Conservation (phyloP, 1,284 basidiomycete species). For the Ceratobasidium sp. region DNA sequence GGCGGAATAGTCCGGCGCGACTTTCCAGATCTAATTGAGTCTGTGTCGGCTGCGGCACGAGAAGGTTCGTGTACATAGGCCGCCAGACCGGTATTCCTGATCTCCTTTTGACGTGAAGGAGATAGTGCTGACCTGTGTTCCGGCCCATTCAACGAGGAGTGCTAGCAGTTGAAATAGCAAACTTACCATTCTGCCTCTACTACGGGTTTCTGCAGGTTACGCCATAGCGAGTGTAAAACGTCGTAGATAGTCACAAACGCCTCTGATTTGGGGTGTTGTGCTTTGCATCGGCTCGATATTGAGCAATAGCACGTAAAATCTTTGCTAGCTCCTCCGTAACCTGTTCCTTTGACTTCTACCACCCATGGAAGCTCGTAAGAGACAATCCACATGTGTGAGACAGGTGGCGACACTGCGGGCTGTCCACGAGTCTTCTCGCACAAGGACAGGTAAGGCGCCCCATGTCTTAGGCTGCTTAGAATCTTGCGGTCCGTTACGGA, state of each 20-base stretch:
- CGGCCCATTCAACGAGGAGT: neutral
- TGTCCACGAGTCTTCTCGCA: slow-evolving; percentile 13
- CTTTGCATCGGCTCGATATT: slow-evolving; percentile 9
- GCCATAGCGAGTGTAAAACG: slow-evolving; percentile 12
- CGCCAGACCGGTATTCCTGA: neutral
- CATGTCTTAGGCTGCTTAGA: slow-evolving; percentile 11
- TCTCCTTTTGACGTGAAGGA: neutral
- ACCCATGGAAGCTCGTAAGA: slow-evolving; percentile 28
- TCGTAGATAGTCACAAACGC: slow-evolving; percentile 17
- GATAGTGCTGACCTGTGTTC: slow-evolving; percentile 6
- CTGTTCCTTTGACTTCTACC: slow-evolving; percentile 15
- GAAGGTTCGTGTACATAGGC: slow-evolving; percentile 13
- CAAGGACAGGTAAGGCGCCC: slow-evolving; percentile 12
- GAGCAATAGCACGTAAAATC: slow-evolving; percentile 2
- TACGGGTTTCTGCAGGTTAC: slow-evolving; percentile 20
- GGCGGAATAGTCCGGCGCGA: neutral
- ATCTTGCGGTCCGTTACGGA: neutral
- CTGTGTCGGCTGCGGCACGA: neutral
- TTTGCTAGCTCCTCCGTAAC: neutral
- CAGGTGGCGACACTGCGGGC: slow-evolving; percentile 16
- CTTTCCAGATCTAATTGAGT: slow-evolving; percentile 6
- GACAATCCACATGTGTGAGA: slow-evolving; percentile 29
- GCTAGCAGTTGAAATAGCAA: neutral
- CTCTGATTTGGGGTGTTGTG: slow-evolving; percentile 2
- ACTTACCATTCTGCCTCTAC: slow-evolving; percentile 19